Evolutionary conservation across 768 basidiomycete species (phyloP), one percentile per base, ranked within the genome.

Genomic region (Guyanaporus albipodus): DNA sequence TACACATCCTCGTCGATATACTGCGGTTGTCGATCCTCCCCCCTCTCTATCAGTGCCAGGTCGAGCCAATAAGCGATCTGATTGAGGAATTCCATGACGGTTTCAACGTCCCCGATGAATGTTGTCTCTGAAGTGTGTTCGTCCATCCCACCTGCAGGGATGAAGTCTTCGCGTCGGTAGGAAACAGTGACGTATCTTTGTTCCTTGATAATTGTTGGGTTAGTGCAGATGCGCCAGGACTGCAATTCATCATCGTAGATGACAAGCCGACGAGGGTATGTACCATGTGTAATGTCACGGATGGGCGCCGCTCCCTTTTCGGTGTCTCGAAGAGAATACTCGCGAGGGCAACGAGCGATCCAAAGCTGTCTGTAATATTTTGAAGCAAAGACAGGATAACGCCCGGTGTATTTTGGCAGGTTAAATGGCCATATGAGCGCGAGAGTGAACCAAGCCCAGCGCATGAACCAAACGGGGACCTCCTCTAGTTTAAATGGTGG

Each of bases 61-160:
- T 61, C 61, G 11, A 51, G 50, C 62, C 62, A 62, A 29, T 61
- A 64, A 12, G 56, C 59, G 1, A 44, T 15, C 14, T 35, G 37
- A 1, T 32, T 2, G 19, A 58, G 57, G 15, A 57, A 56, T 12
- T 4, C 24, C 2, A 56, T 0, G 24, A 31, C 5, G 0, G 26
- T 19, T 24, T 50, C 39, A 14, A 59, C 48, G 4, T 33, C 14
- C 8, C 15, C 14, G 12, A 50, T 38, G 33, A 58, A 61, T 12
- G 19, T 6, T 9, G 19, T 4, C 27, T 22, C 10, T 7, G 38
- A 10, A 11, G 2, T 5, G n/a, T 6, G 3, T 5, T 7, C 7
- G 4, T 27, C 24, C 6, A 4, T 1, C 5, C 44, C 27, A n/a
- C 9, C 31, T 4, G 2, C 0, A 4, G 36, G 47, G 7, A 49